Evolutionary conservation across 2,329 filamentous ascomycete species (phyloP).

Genomic region (Apiospora malaysiana): DNA sequence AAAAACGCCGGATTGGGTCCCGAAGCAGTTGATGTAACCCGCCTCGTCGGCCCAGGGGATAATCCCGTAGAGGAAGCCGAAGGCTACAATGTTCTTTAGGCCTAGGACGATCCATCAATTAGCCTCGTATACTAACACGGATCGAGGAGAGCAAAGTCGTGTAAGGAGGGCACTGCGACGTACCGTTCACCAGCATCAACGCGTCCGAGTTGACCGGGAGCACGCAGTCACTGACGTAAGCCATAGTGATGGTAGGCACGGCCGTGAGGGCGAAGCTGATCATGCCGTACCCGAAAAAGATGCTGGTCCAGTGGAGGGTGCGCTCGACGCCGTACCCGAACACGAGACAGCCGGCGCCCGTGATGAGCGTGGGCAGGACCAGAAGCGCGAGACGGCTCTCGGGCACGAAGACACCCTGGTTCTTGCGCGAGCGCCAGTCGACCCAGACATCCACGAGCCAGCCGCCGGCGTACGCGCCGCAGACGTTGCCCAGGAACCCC

Average conservation of each 20-base stretch:
- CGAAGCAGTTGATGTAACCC: conserved; percentile 38
- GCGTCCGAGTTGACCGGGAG: conserved; percentile 40
- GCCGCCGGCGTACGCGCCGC: conserved; percentile 49
- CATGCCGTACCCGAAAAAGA: conserved; percentile 55
- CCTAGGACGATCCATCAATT: conserved; percentile 28
- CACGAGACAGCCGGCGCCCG: conserved; percentile 48
- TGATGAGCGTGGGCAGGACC: conserved; percentile 47
- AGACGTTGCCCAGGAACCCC: conserved; percentile 47
- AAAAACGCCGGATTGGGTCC: conserved; percentile 37
- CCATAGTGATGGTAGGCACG: conserved; percentile 50
- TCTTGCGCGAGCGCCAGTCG: conserved; percentile 45
- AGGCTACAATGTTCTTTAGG: conserved; percentile 53
- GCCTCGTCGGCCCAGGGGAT: conserved; percentile 45
- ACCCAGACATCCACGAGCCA: conserved; percentile 50
- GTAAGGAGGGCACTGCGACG: neutral
- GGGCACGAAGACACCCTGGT: conserved; percentile 51
- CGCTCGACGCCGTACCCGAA: conserved; percentile 51
- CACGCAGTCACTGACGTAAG: conserved; percentile 47
- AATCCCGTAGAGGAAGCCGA: conserved; percentile 52
- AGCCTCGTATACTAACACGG: neutral
- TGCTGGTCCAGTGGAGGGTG: conserved; percentile 47
- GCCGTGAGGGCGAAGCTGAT: conserved; percentile 50
- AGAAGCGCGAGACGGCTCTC: conserved; percentile 49
- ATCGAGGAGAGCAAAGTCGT: neutral
- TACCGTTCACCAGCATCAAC: conserved; percentile 41